These are phyloP conservation scores for Santalum album DNA, from an alignment of 164 flowering plant genomes.

Conservation along the genomic window DNA sequence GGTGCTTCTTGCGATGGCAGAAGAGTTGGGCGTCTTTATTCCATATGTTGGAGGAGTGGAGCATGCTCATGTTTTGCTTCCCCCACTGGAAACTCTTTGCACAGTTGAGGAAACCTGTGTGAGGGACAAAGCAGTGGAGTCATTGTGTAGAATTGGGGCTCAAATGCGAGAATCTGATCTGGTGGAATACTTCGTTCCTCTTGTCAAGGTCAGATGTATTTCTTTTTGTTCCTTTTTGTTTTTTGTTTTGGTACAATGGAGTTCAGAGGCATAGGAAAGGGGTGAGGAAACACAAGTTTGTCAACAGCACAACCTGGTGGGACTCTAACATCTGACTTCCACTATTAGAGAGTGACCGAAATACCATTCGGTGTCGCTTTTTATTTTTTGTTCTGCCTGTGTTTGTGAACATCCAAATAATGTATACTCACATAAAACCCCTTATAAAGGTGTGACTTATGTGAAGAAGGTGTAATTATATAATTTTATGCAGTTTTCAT, in stretches of 20 bases:
- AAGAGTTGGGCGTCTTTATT: constrained; percentile 86
- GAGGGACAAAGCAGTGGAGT: constrained; percentile 94
- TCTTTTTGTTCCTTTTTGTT: not conserved
- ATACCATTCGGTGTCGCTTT: no score
- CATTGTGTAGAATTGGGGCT: constrained; percentile 82
- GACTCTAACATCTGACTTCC: no score
- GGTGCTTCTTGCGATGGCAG: constrained; percentile 95
- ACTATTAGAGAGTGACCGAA: no score
- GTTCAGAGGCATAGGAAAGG: no score
- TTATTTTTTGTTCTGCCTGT: no score
- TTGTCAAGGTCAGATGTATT: constrained; percentile 59
- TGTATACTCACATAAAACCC: no score
- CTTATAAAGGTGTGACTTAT: no score
- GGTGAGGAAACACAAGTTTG: no score
- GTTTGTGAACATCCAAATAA: no score
- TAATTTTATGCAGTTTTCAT: no score
- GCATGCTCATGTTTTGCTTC: constrained; percentile 74
- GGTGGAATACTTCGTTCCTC: constrained; percentile 77
- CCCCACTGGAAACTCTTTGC: constrained; percentile 82
- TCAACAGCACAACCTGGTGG: no score
- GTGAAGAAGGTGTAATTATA: no score
- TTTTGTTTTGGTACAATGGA: not conserved
- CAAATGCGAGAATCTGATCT: constrained; percentile 87
- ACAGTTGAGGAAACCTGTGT: constrained; percentile 96
- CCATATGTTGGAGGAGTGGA: constrained; percentile 97